Conservation (phyloP, 1,284 basidiomycete species). For the Agroathelia rolfsii region DNA sequence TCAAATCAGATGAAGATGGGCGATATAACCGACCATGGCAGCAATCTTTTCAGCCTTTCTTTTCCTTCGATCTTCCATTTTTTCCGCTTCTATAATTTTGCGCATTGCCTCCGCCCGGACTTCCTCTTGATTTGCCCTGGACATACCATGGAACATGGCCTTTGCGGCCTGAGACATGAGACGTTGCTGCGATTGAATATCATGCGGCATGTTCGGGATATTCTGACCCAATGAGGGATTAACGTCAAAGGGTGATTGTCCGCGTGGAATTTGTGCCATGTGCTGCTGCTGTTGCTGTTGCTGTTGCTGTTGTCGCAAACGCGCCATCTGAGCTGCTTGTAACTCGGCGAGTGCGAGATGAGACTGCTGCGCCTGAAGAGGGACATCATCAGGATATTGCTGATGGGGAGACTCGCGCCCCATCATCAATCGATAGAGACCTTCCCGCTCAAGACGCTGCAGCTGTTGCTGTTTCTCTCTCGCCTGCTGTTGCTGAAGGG, state of each 20-base stretch:
- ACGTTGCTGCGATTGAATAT: constrained; percentile 61
- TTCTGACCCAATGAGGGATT: constrained; percentile 32
- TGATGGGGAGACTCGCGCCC: constrained; percentile 50
- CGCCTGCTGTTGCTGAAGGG: constrained; percentile 44
- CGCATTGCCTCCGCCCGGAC: constrained; percentile 70
- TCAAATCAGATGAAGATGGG: constrained; percentile 7
- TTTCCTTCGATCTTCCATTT: constrained; percentile 74
- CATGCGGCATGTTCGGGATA: constrained; percentile 42
- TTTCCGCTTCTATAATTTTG: constrained; percentile 81
- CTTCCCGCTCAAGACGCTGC: constrained; percentile 40
- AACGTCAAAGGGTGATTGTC: constrained; percentile 41
- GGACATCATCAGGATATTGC: constrained; percentile 27
- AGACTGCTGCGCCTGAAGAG: constrained; percentile 30
- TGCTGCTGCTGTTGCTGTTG: constrained; percentile 25
- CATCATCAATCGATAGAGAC: constrained; percentile 50
- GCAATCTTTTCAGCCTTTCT: constrained; percentile 77
- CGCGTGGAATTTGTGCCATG: too few species aligned
- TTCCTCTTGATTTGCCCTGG: constrained; percentile 56
- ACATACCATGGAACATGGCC: constrained; percentile 49
- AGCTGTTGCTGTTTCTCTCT: constrained; percentile 41
- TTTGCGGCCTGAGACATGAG: constrained; percentile 64
- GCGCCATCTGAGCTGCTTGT: constrained; percentile 28
- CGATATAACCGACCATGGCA: constrained; percentile 53
- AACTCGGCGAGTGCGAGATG: constrained; percentile 28
- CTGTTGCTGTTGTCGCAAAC: constrained; percentile 29